Base-by-base conservation (phyloP, 129 eudicot species). In the Artemisia tridentata region DNA sequence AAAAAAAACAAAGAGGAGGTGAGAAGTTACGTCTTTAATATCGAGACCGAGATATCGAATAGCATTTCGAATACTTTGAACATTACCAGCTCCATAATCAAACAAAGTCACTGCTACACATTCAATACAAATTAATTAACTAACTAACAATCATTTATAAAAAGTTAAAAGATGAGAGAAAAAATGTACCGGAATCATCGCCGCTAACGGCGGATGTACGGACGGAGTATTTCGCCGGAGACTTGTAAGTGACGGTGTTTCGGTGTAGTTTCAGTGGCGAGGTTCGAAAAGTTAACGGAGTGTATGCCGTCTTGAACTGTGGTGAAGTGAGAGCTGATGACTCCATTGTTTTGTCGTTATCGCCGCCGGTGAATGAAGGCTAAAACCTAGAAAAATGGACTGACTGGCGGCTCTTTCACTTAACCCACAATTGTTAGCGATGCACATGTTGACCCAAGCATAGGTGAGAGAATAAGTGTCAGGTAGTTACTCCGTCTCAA, bases 11-110 rank as follows among this genome's bases (percentile, higher is more conserved):
- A 29, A 29, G 0, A 27, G 4, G 4, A 27, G 31, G 31, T 27
- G 31, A 27, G 31, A 27, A 27, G 31, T 27, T 81, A 92, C 99
- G 63, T 93, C 99, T 79, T 85, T 85, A 67, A 93, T 90, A 59
- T 83, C 79, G 67, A 75, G 87, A 11, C 99, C 99, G 2, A 93
- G 86, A 46, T 74, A 81, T n/a, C 86, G 89, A 69, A 95, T 90
- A 3, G 97, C 99, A 83, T 90, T 95, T 64, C 99, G 78, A 60
- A 95, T 81, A 79, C 99, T 95, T 31, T 93, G 87, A 51, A 95
- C 99, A 82, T 95, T 95, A 1, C 99, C 99, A 34, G 97, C 99
- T 18, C 99, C 99, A 47, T 95, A 95, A 85, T 95, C 97, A 60
- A 95, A 96, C 82, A 95, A 68, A 61, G 96, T 95, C 71, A 95